phyloP scores from a whole-genome alignment of 139 green algal species.

The Chlorella ohadii region DNA sequence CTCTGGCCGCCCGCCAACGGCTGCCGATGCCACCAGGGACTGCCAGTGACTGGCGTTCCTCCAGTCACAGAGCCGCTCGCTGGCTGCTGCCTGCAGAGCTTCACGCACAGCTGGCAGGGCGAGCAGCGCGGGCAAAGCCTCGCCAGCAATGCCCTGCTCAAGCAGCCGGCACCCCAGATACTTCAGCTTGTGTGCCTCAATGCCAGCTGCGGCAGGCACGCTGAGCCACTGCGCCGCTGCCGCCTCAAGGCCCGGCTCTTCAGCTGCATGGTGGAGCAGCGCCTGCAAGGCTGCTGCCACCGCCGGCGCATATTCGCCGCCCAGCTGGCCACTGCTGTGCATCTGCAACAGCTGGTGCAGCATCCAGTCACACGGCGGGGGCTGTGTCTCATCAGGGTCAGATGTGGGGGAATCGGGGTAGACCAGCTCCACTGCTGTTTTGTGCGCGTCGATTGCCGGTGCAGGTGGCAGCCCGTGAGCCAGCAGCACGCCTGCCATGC shows the following conservation, averaged over 20 bases:
- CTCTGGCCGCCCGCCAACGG: not conserved
- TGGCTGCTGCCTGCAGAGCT: not conserved
- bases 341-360: not conserved
- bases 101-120: not conserved
- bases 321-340: not conserved
- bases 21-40: not conserved
- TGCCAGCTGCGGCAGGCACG: not conserved
- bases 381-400: not conserved
- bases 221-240: not conserved
- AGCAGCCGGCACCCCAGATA: not conserved
- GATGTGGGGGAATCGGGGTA: not conserved
- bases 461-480: not conserved
- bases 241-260: not conserved
- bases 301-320: not conserved
- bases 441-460: not conserved
- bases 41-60: too few species aligned
- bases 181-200: not conserved
- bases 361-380: conserved; percentile 2
- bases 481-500: not conserved
- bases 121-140: not conserved
- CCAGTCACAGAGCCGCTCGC: not conserved
- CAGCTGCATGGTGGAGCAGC: not conserved
- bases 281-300: not conserved
- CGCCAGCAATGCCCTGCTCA: not conserved
- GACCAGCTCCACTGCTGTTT: not conserved